These are phyloP conservation scores for Coemansia sp. DNA, from an alignment of 192 early-diverging fungal species.

Conservation along the genomic window DNA sequence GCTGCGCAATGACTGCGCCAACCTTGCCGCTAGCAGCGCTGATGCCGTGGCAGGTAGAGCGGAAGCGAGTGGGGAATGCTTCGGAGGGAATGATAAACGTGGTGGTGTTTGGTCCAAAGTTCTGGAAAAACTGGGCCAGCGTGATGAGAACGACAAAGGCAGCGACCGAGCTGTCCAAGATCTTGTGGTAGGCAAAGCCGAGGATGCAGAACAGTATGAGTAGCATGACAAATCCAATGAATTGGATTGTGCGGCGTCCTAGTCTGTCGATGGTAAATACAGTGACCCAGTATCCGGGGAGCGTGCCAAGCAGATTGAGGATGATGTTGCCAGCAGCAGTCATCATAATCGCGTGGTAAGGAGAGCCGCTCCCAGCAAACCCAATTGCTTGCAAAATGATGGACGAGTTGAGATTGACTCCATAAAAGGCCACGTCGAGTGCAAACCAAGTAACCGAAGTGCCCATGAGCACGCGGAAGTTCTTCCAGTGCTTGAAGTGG, in stretches of 20 bases:
- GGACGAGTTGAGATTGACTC: constrained; percentile 73
- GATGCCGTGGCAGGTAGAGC: constrained; percentile 76
- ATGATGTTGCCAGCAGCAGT: constrained; percentile 85
- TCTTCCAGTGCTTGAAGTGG: constrained; percentile 75
- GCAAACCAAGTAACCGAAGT: constrained; percentile 70
- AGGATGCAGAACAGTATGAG: constrained; percentile 73
- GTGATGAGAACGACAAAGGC: constrained; percentile 62
- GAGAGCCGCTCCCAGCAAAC: constrained; percentile 42
- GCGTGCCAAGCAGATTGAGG: constrained; percentile 72
- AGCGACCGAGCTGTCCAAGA: constrained; percentile 52
- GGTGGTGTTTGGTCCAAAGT: constrained; percentile 93
- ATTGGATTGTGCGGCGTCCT: constrained; percentile 87
- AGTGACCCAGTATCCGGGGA: constrained; percentile 95
- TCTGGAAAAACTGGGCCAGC: constrained; percentile 74
- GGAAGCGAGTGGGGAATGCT: constrained; percentile 75
- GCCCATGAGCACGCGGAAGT: constrained; percentile 72
- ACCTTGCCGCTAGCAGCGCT: constrained; percentile 72
- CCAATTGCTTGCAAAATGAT: constrained; percentile 67
- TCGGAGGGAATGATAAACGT: constrained; percentile 79
- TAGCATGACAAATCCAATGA: constrained; percentile 76
- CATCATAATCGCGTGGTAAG: constrained; percentile 55
- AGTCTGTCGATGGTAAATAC: constrained; percentile 79
- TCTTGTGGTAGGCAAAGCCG: constrained; percentile 66
- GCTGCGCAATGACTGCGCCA: constrained; percentile 67
- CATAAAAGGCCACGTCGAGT: constrained; percentile 75